Evolutionary conservation across 169 alveolate species (phyloP), one percentile per base, ranked within the genome.

Genomic region (Plasmodium gonderi): DNA sequence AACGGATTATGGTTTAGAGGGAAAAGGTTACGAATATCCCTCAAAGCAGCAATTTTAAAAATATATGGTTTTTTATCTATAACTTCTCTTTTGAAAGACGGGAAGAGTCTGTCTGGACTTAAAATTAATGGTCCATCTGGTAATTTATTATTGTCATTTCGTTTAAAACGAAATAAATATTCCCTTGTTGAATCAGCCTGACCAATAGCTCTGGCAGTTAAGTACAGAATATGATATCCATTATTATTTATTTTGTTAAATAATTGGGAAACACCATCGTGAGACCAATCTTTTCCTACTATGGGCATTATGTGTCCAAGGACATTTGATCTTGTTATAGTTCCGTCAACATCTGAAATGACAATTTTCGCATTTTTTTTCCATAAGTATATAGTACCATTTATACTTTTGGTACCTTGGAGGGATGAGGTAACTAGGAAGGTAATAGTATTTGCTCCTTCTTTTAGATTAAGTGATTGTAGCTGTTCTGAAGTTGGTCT

Each of bases 121-220:
- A 98, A 96, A 87, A 99, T 97, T 74, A 98, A 92, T 9, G 99
- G 99, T 0, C 99, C 99, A 79, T 96, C 97, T 8, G 98, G 98
- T 4, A 97, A 94, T 77, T 95, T 96, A 85, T 96, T 95, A 89
- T 95, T 94, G 29, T 96, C 96, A 47, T 97, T 97, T 95, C 98
- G 98, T 12, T 96, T 94, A 14, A 98, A 94, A 17, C 98, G 96
- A 79, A 96, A 94, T 31, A 99, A 95, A 91, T 98, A 99, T 26
- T 97, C 98, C 40, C 99, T 97, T 9, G 99, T 98, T 60, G 96
- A 94, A 76, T 98, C 99, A 12, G 99, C 99, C 95, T 98, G 98
- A 1, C 99, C 99, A 36, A 99, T 99, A 11, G 99, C 99, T 83
- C 99, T 96, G 36, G 99, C 99, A 2, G 99, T 98, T 45, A 99